Conservation (phyloP, 495 filamentous ascomycete species). For the Penicillium manginii region DNA sequence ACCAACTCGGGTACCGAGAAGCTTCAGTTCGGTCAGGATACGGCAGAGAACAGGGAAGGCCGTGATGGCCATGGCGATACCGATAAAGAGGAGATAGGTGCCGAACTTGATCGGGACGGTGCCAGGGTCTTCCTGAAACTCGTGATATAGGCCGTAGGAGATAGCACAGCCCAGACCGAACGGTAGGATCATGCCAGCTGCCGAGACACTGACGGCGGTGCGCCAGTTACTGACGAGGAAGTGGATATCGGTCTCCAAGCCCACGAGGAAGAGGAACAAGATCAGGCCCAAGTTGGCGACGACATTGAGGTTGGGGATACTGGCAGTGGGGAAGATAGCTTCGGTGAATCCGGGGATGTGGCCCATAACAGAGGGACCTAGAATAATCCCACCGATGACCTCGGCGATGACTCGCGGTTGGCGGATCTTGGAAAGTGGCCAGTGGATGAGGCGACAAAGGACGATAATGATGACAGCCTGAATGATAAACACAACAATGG, state of each 20-base stretch:
- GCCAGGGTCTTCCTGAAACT: slow-evolving; percentile 69
- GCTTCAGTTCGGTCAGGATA: slow-evolving; percentile 90
- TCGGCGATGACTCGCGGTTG: slow-evolving; percentile 96
- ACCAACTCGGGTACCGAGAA: slow-evolving; percentile 83
- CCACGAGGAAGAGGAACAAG: slow-evolving; percentile 90
- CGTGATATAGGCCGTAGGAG: slow-evolving; percentile 81
- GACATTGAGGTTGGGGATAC: slow-evolving; percentile 75
- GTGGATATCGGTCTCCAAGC: slow-evolving; percentile 89
- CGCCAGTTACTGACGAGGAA: slow-evolving; percentile 86
- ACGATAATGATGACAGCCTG: slow-evolving; percentile 93
- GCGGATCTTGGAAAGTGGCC: slow-evolving; percentile 80
- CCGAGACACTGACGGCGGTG: slow-evolving; percentile 77
- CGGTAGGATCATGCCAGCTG: slow-evolving; percentile 85
- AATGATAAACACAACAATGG: slow-evolving; percentile 93
- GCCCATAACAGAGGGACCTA: slow-evolving; percentile 87
- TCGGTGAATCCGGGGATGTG: slow-evolving; percentile 79
- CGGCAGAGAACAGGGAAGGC: slow-evolving; percentile 95
- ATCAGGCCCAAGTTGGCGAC: slow-evolving; percentile 90
- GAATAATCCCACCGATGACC: slow-evolving; percentile 88
- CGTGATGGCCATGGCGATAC: slow-evolving; percentile 93
- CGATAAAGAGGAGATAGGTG: slow-evolving; percentile 89
- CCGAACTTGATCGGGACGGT: slow-evolving; percentile 72
- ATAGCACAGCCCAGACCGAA: slow-evolving; percentile 72
- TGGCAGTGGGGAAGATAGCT: slow-evolving; percentile 74
- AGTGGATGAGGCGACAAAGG: slow-evolving; percentile 82